Conservation (phyloP, 495 filamentous ascomycete genomes). For the Glutinoglossum americanum region DNA sequence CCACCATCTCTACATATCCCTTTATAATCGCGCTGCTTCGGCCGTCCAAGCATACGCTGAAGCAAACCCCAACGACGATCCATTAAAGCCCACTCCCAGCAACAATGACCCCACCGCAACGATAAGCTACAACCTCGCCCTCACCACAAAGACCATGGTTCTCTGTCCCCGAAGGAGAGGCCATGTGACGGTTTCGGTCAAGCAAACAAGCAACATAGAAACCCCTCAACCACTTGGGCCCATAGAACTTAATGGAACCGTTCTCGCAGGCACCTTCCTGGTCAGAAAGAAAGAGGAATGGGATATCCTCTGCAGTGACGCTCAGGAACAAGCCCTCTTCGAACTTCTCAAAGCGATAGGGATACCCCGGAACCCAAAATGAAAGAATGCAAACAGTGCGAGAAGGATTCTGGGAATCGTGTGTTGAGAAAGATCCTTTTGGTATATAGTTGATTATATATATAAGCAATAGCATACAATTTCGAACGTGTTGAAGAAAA, state of each 20-base stretch:
- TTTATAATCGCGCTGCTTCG: conserved; percentile 32
- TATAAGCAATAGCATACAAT: no score
- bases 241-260: conserved; percentile 53
- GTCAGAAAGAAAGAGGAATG: conserved; percentile 56
- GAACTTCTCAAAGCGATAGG: conserved; percentile 39
- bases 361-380: conserved; percentile 19
- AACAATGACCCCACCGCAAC: conserved; percentile 1
- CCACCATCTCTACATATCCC: conserved; percentile 23
- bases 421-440: no score
- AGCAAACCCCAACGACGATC: conserved; percentile 2
- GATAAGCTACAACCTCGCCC: conserved; percentile 62
- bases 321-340: conserved; percentile 26
- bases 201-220: conserved; percentile 9
- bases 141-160: conserved; percentile 47
- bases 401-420: no score
- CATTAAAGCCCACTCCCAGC: conserved; percentile 23
- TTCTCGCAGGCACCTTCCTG: conserved; percentile 61
- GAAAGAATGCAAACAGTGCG: no score
- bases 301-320: conserved; percentile 32
- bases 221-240: conserved; percentile 26
- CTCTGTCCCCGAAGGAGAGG: conserved; percentile 38
- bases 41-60: conserved; percentile 10
- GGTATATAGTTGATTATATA: no score
- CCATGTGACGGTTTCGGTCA: conserved; percentile 15
- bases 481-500: no score